Evolutionary conservation across 1,284 basidiomycete genomes (phyloP).

Genomic region (Trichosporon faecale): DNA sequence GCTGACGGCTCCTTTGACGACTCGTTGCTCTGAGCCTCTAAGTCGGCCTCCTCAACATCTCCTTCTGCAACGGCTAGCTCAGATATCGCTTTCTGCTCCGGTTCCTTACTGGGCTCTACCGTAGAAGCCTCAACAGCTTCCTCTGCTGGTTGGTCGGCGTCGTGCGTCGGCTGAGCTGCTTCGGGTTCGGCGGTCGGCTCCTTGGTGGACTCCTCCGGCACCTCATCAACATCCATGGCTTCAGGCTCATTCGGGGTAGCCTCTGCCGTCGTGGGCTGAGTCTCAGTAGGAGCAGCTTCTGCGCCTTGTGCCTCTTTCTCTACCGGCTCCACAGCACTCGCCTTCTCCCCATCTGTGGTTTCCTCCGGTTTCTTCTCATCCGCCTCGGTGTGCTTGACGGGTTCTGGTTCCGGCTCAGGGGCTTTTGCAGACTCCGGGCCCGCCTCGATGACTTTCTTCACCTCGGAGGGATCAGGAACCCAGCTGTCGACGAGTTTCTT

Average conservation of each 20-base stretch:
- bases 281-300: not conserved
- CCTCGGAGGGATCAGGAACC: constrained; percentile 38
- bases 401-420: constrained; percentile 6
- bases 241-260: constrained; percentile 5
- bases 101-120: constrained; percentile 6
- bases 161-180: not conserved
- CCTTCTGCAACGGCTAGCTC: constrained; percentile 4
- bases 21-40: not conserved
- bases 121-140: not conserved
- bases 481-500: constrained; percentile 42
- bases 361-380: not conserved
- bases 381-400: not conserved
- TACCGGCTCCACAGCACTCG: not conserved
- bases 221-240: constrained; percentile 14
- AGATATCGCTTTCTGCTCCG: not conserved
- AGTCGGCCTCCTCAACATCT: not conserved
- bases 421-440: constrained; percentile 27
- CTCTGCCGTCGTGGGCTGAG: not conserved
- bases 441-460: constrained; percentile 31
- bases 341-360: not conserved
- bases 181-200: not conserved
- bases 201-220: not conserved
- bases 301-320: not conserved
- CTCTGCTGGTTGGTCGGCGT: not conserved
- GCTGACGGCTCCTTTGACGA: constrained; percentile 14